phyloP scores from a whole-genome alignment of 805 yeast genomes.

The Yarrowia yakushimensis region DNA sequence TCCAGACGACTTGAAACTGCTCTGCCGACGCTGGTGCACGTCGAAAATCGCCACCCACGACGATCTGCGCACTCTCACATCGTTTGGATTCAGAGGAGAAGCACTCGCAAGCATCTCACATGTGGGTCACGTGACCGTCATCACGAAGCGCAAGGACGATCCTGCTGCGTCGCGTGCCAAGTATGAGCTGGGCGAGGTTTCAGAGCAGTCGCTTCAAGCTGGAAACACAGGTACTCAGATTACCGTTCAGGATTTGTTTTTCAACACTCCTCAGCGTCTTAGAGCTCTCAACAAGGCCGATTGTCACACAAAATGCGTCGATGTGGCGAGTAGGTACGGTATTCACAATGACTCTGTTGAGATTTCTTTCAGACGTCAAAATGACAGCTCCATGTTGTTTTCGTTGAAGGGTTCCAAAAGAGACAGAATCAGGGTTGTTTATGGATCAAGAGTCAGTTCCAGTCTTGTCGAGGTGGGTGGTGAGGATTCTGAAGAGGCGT shows the following conservation, averaged over 20 bases:
- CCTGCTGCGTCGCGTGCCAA: conserved; percentile 67
- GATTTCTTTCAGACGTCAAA: conserved; percentile 70
- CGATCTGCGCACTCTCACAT: conserved; percentile 64
- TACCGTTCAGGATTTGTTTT: conserved; percentile 82
- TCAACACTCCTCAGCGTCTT: conserved; percentile 76
- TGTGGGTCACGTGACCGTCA: conserved; percentile 74
- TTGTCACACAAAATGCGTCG: conserved; percentile 73
- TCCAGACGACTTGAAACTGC: conserved; percentile 61
- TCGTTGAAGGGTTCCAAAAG: conserved; percentile 48
- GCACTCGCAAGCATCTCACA: conserved; percentile 94
- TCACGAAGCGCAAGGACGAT: conserved; percentile 61
- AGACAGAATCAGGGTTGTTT: conserved; percentile 72
- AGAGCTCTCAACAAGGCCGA: conserved; percentile 62
- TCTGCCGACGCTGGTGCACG: conserved; percentile 93
- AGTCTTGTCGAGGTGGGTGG: conserved; percentile 51
- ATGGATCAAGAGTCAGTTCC: conserved; percentile 61
- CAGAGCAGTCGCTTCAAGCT: conserved; percentile 69
- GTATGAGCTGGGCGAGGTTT: conserved; percentile 65
- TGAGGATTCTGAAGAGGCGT: background rate
- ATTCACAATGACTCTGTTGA: conserved; percentile 68
- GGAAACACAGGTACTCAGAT: conserved; percentile 86
- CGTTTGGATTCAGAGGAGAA: conserved; percentile 96
- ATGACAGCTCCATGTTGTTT: conserved; percentile 62
- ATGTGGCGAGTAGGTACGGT: conserved; percentile 79
- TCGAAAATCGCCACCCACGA: conserved; percentile 74